These are phyloP conservation scores for Ogataea trehalophila DNA, from an alignment of 805 yeast genomes.

Conservation along the genomic window DNA sequence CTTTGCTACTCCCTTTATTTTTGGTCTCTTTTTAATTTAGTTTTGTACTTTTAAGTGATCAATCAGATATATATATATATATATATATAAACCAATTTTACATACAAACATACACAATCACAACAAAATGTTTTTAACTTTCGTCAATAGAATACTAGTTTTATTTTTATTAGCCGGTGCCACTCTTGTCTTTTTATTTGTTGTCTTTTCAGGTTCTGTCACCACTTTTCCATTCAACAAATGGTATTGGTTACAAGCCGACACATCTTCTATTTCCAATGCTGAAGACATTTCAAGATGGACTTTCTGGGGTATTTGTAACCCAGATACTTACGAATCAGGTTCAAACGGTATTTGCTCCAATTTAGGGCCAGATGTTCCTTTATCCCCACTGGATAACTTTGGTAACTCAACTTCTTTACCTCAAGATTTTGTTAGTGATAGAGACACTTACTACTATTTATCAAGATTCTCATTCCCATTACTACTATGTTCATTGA, in stretches of 20 bases:
- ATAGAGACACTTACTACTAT: constrained; percentile 57
- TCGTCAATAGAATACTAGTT: constrained; percentile 20
- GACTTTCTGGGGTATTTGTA: constrained; percentile 81
- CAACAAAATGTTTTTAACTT: constrained; percentile 12
- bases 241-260: constrained; percentile 70
- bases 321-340: constrained; percentile 26
- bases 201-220: constrained; percentile 61
- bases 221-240: constrained; percentile 53
- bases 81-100: no score
- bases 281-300: constrained; percentile 51
- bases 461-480: constrained; percentile 64
- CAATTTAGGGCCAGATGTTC: constrained; percentile 57
- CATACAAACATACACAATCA: background rate
- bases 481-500: constrained; percentile 53
- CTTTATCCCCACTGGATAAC: constrained; percentile 72
- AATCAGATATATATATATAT: no score
- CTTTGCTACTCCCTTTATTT: background rate
- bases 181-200: constrained; percentile 48
- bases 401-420: constrained; percentile 49
- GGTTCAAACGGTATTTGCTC: constrained; percentile 32
- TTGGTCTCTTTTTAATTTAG: no score
- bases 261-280: constrained; percentile 52
- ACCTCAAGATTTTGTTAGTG: constrained; percentile 48
- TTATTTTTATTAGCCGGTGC: constrained; percentile 42
- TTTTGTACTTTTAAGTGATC: no score